Evolutionary conservation across 1,284 basidiomycete species (phyloP).

Genomic region (Naganishia cerealis): DNA sequence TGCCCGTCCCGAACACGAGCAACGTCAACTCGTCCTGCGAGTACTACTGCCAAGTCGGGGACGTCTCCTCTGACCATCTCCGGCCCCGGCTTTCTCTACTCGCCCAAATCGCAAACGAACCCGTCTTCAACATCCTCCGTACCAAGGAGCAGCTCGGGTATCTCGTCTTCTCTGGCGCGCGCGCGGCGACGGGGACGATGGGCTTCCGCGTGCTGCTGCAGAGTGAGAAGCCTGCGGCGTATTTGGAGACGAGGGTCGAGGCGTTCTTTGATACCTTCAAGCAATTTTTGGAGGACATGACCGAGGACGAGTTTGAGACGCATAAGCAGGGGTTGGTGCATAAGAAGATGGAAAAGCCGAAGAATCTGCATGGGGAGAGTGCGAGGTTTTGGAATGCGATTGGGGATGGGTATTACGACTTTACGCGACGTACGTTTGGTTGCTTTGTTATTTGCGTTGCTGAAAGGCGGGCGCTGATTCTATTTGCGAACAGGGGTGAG

Average conservation of each 20-base stretch:
- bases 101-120: slow-evolving; percentile 78
- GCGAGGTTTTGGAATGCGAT: slow-evolving; percentile 70
- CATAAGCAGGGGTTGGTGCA: slow-evolving; percentile 66
- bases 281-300: slow-evolving; percentile 62
- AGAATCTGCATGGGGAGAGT: slow-evolving; percentile 69
- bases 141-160: slow-evolving; percentile 97
- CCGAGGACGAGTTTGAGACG: slow-evolving; percentile 64
- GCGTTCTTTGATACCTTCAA: slow-evolving; percentile 76
- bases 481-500: slow-evolving; percentile 58
- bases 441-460: slow-evolving; percentile 1
- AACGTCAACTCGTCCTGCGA: slow-evolving; percentile 83
- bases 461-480: slow-evolving; percentile 8
- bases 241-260: slow-evolving; percentile 85
- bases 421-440: slow-evolving; percentile 62
- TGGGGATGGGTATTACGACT: slow-evolving; percentile 73
- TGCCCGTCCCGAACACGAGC: slow-evolving; percentile 75
- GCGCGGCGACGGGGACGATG: slow-evolving; percentile 65
- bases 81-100: slow-evolving; percentile 54
- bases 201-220: slow-evolving; percentile 89
- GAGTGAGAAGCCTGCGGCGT: slow-evolving; percentile 79
- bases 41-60: slow-evolving; percentile 70
- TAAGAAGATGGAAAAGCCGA: slow-evolving; percentile 71
- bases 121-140: slow-evolving; percentile 89
- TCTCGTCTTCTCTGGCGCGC: slow-evolving; percentile 65
- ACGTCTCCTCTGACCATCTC: slow-evolving; percentile 58